These are phyloP conservation scores for Huntiella abstrusa DNA, from an alignment of 2,329 filamentous ascomycete species.

Conservation along the genomic window DNA sequence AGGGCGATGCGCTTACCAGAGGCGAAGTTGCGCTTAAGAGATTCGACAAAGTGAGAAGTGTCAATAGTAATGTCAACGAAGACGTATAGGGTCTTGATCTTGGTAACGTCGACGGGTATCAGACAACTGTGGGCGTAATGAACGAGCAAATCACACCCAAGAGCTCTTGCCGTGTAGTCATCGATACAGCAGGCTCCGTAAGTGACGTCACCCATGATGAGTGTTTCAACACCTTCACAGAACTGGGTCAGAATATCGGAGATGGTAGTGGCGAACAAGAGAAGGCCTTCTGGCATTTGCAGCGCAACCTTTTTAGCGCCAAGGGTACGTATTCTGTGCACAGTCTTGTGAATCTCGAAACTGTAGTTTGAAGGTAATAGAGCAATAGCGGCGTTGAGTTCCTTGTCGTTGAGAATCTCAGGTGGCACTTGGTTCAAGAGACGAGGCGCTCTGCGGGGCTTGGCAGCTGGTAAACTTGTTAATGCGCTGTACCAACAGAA, in stretches of 20 bases:
- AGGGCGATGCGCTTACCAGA: constrained; percentile 74
- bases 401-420: constrained; percentile 67
- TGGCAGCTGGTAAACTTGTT: constrained; percentile 34
- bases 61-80: constrained; percentile 98
- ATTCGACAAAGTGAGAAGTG: constrained; percentile 66
- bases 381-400: constrained; percentile 70
- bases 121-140: constrained; percentile 96
- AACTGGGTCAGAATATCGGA: constrained; percentile 92
- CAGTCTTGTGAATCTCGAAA: constrained; percentile 96
- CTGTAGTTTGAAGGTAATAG: constrained; percentile 91
- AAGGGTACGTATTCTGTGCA: constrained; percentile 72
- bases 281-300: constrained; percentile 91
- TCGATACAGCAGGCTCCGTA: constrained; percentile 98
- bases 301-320: constrained; percentile 69
- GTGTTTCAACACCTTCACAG: constrained; percentile 73
- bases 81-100: constrained; percentile 92
- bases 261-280: constrained; percentile 92
- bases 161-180: constrained; percentile 84
- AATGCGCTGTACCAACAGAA: not conserved
- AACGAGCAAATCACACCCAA: constrained; percentile 84
- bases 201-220: constrained; percentile 98
- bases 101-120: constrained; percentile 88
- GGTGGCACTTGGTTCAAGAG: constrained; percentile 81
- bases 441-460: constrained; percentile 52
- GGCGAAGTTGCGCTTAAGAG: constrained; percentile 73